Percentiles rank a stretch among this genome's conserved stretches.
These are phyloP conservation scores for Lepiota brunneoincarnata DNA, from an alignment of 768 basidiomycete species.

Conservation along the genomic window DNA sequence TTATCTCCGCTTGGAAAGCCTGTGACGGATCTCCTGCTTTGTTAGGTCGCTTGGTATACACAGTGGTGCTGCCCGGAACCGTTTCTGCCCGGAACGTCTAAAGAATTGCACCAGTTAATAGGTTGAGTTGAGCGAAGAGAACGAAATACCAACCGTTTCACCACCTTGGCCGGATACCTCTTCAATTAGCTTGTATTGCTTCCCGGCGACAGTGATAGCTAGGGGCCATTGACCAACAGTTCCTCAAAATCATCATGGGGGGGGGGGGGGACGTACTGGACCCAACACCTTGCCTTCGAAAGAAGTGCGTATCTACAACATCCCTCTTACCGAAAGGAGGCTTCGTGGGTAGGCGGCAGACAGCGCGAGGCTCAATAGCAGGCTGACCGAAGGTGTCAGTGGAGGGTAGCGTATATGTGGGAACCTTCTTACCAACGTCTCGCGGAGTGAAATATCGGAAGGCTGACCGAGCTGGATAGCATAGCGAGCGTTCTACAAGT, in stretches of 20 bases:
- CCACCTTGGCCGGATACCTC: background rate
- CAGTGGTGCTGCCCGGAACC: background rate
- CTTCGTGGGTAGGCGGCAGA: too few species aligned
- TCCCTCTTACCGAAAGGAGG: too few species aligned
- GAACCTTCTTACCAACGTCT: too few species aligned
- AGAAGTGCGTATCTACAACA: background rate
- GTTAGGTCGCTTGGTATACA: background rate
- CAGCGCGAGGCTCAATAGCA: too few species aligned
- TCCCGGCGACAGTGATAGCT: background rate
- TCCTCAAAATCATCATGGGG: background rate
- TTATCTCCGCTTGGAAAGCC: background rate
- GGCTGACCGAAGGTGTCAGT: too few species aligned
- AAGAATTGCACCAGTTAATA: background rate
- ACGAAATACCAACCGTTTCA: background rate
- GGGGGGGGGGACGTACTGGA: background rate
- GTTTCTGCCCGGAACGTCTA: conserved; percentile 2
- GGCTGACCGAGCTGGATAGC: background rate
- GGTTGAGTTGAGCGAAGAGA: too few species aligned
- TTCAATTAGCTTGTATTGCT: background rate
- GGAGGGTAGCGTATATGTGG: too few species aligned
- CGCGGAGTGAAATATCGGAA: too few species aligned
- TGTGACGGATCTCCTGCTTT: background rate
- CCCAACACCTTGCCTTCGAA: background rate
- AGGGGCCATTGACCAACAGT: too few species aligned
- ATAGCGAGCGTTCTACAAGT: background rate